Evolutionary conservation across 768 basidiomycete genomes (phyloP), one percentile per base, ranked within the genome.

Genomic region (Suillus variegatus): DNA sequence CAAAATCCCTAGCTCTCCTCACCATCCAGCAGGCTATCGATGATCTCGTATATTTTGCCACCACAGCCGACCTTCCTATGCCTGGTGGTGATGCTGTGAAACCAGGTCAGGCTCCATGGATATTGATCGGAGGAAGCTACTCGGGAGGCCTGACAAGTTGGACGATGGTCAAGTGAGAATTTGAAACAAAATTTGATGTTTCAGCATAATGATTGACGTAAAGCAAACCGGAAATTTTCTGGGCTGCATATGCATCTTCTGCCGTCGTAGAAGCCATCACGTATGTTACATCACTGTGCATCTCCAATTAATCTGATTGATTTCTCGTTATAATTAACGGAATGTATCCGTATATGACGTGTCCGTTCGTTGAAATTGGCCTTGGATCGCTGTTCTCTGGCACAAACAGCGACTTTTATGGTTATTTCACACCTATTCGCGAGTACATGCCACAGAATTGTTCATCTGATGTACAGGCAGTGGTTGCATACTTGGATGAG

Each of bases 21-120:
- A 92, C 88, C 2, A 82, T 92, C 58, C 86, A 90, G 72, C 91
- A 92, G 76, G 88, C 89, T 9, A 86, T 91, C 66, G 86, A 91
- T 60, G 90, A 92, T 69, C 75, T 91, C 46, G 88, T 81, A 20
- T 89, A 88, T 75, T 93, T 92, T 69, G 82, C 88, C n/a, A 80
- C 86, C 67, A 90, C 84, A 64, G 90, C 85, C 10, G 76, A 83
- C 40, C 82, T 92, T 28, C 87, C 90, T 3, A 88, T 88, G 85
- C 88, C 88, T 0, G 82, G 83, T 61, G 88, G 90, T 6, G 81
- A 87, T 68, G 74, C 83, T 35, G 78, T 92, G 25, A 83, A 82
- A 25, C 88, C 90, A 3, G 80, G 80, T 54, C 75, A 76, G 41
- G 79, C 79, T 3, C 80, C 82, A 2, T 84, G 83, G 83, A 66